These are phyloP conservation scores for Cytidiella melzeri DNA, from an alignment of 768 basidiomycete genomes.

Conservation along the genomic window DNA sequence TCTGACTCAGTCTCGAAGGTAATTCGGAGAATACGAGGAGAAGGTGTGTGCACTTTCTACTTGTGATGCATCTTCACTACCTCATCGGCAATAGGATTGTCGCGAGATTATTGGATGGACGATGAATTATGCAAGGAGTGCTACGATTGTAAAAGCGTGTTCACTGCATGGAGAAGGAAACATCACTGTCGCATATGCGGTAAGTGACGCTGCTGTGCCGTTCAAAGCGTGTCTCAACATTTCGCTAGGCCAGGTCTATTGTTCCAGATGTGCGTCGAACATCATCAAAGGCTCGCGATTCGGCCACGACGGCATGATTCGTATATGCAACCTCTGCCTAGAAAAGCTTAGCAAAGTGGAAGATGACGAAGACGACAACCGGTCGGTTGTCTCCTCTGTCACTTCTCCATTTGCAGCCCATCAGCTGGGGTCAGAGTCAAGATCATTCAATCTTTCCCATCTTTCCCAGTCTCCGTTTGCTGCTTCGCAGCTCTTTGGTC, in stretches of 20 bases:
- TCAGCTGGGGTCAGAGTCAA: constrained; percentile 53
- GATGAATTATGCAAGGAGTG: constrained; percentile 94
- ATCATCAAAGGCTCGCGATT: constrained; percentile 93
- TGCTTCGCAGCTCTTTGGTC: constrained; percentile 77
- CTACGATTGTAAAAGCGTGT: constrained; percentile 91
- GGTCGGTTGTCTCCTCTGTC: constrained; percentile 70
- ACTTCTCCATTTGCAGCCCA: constrained; percentile 72
- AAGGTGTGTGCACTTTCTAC: constrained; percentile 44
- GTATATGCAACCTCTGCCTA: constrained; percentile 94
- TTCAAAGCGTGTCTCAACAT: neutral
- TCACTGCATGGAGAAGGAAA: constrained; percentile 91
- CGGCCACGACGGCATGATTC: constrained; percentile 90
- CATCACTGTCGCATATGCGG: constrained; percentile 98
- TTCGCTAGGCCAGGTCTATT: constrained; percentile 85
- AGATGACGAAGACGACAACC: constrained; percentile 85
- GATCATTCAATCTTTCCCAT: constrained; percentile 31
- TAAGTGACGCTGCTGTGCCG: constrained; percentile 26
- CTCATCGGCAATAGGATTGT: constrained; percentile 49
- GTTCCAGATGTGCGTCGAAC: constrained; percentile 93
- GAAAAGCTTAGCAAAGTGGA: constrained; percentile 85
- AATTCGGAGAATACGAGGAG: constrained; percentile 83
- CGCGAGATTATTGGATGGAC: constrained; percentile 98
- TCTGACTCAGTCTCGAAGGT: constrained; percentile 87
- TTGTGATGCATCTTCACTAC: constrained; percentile 8
- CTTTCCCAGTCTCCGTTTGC: constrained; percentile 85